Evolutionary conservation across 2,329 filamentous ascomycete species (phyloP).

Genomic region (Tolypocladium tropicale): DNA sequence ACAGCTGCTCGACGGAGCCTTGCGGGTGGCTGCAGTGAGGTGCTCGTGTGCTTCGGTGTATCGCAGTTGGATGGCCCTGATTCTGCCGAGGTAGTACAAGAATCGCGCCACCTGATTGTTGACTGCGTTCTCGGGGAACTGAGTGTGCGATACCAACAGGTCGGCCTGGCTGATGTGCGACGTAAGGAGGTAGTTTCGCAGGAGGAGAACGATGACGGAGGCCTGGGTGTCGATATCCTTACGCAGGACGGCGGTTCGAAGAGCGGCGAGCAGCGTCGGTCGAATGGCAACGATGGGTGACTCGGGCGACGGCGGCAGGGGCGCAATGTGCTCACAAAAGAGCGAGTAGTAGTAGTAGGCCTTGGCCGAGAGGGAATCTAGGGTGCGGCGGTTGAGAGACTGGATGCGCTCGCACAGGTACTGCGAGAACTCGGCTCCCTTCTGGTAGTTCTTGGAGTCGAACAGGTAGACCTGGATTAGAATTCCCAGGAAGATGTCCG

Average conservation of each 20-base stretch:
- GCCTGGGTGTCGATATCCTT: conserved; percentile 98
- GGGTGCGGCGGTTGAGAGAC: conserved; percentile 79
- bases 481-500: conserved; percentile 82
- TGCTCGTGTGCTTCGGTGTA: conserved; percentile 97
- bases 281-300: conserved; percentile 82
- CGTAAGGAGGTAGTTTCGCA: conserved; percentile 91
- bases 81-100: conserved; percentile 93
- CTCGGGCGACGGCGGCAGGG: conserved; percentile 78
- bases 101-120: conserved; percentile 98
- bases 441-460: conserved; percentile 71
- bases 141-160: conserved; percentile 87
- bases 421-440: conserved; percentile 75
- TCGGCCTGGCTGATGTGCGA: conserved; percentile 97
- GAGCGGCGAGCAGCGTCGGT: conserved; percentile 73
- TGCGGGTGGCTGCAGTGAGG: conserved; percentile 84
- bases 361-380: conserved; percentile 88
- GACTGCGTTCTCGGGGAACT: conserved; percentile 86
- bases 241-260: conserved; percentile 89
- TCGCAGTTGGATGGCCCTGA: conserved; percentile 88
- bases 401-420: conserved; percentile 78
- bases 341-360: conserved; percentile 97
- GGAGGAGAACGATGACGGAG: conserved; percentile 84
- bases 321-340: conserved; percentile 85
- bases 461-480: conserved; percentile 80
- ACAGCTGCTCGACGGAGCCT: conserved; percentile 81